These are phyloP conservation scores for Phytophthora hybrid DNA, from an alignment of 352 stramenopile genomes.

Conservation along the genomic window DNA sequence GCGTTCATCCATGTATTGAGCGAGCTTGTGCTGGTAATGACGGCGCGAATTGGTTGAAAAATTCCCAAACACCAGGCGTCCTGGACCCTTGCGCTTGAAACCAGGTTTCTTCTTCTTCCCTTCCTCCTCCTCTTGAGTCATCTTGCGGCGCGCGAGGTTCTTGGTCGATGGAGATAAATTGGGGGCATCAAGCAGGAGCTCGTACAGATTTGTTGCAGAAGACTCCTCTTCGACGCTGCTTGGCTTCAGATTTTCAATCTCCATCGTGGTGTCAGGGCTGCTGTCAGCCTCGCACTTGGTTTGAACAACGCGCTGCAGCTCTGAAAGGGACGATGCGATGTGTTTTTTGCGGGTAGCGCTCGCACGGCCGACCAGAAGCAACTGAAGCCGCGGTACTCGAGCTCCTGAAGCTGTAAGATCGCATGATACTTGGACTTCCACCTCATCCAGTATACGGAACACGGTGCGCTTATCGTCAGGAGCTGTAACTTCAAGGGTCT, in stretches of 20 bases:
- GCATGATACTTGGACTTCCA: conserved; percentile 85
- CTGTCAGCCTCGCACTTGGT: conserved; percentile 40
- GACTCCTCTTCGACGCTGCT: conserved; percentile 3
- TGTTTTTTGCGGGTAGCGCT: conserved; percentile 45
- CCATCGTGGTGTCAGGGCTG: neutral
- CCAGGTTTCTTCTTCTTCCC: conserved; percentile 25
- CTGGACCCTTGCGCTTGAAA: conserved; percentile 53
- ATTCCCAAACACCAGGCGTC: conserved; percentile 77
- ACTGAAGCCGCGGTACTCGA: conserved; percentile 77
- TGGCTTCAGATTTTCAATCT: neutral
- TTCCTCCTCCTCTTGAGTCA: conserved; percentile 20
- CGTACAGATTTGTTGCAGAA: conserved; percentile 44
- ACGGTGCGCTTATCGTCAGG: conserved; percentile 22
- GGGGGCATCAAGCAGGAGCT: conserved; percentile 37
- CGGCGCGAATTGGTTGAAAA: conserved; percentile 69
- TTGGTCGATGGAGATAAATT: conserved; percentile 48
- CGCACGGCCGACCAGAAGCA: conserved; percentile 70
- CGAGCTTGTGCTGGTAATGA: conserved; percentile 82
- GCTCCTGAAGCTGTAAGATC: conserved; percentile 74
- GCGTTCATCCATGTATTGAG: conserved; percentile 76
- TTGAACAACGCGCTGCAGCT: conserved; percentile 77
- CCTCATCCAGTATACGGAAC: conserved; percentile 78
- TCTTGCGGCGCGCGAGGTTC: conserved; percentile 25
- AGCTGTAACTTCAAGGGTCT: conserved; percentile 41
- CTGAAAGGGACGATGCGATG: conserved; percentile 53